Evolutionary conservation across 2,329 filamentous ascomycete genomes (phyloP), one percentile per base, ranked within the genome.

Genomic region (Verticillium dahliae): DNA sequence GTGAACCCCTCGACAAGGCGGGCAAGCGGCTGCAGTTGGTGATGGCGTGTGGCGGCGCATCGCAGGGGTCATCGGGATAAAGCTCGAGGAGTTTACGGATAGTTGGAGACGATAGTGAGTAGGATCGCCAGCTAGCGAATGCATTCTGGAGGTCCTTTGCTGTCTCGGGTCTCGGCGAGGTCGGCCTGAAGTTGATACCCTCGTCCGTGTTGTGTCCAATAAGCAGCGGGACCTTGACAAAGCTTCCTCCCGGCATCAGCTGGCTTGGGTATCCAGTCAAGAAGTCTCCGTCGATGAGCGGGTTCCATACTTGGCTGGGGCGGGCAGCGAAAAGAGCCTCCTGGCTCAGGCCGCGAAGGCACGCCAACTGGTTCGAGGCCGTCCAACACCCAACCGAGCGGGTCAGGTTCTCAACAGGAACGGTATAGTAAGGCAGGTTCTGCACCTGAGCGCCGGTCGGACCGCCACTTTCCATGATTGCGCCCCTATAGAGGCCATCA

Each of bases 401-500:
- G 41, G 74, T 73, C 55, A 78, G 66, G 22, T 71, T 74, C 62
- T 75, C 69, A 38, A 73, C 72, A 1, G 70, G 66, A 0, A 62
- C 64, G 61, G 71, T 67, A 64, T 76, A 77, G 66, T 74, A 77
- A 1, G 73, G 66, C 31, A 74, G 63, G 27, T 68, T 61, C 63
- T 74, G 69, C 15, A 73, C 64, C 61, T 72, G 68, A 1, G 69
- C 65, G 2, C 70, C 70, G 1, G 69, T 73, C 4, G 73, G 71
- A 0, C 75, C 74, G 4, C 82, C 82, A 13, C 80, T 84, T 60
- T 87, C 77, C 60, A 81, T 72, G 55, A 84, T 86, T 2, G 79
- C 84, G 7, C 72, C 80, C 4, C 78, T 77, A 67, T 85, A 87
- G 0, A 87, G 72, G 0, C 74, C 72, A 61, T 87, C 83, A 59